These are phyloP conservation scores for Coemansia sp. DNA, from an alignment of 192 early-diverging fungal genomes.

Conservation along the genomic window DNA sequence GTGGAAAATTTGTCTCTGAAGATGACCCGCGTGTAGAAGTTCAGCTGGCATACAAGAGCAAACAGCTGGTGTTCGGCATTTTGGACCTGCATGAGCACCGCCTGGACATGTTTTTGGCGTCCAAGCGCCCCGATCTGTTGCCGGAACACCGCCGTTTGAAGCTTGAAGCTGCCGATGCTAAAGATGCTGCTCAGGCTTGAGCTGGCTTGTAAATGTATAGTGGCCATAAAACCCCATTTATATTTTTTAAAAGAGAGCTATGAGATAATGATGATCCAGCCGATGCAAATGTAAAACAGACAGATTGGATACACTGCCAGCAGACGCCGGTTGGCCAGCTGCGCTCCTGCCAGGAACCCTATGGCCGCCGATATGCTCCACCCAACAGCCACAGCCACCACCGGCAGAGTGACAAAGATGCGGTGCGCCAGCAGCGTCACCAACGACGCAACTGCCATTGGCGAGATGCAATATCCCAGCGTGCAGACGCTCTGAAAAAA, in stretches of 20 bases:
- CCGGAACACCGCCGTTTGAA: constrained; percentile 5
- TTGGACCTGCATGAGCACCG: constrained; percentile 34
- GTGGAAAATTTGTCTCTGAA: constrained; percentile 11
- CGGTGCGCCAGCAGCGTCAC: constrained; percentile 64
- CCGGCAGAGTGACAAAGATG: constrained; percentile 70
- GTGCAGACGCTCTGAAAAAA: constrained; percentile 97
- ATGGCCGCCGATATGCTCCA: constrained; percentile 92
- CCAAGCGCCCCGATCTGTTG: constrained; percentile 33
- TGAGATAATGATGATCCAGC: constrained; percentile 88
- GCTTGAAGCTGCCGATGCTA: neutral
- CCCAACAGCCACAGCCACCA: constrained; percentile 72
- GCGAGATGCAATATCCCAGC: constrained; percentile 95
- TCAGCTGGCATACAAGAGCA: constrained; percentile 22
- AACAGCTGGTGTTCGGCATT: constrained; percentile 18
- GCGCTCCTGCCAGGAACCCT: constrained; percentile 85
- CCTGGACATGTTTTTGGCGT: constrained; percentile 18
- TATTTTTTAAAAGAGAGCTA: constrained; percentile 9
- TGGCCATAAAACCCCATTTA: too few relatives aligned
- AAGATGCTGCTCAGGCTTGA: too few relatives aligned
- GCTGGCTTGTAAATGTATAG: too few relatives aligned
- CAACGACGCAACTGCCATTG: constrained; percentile 78
- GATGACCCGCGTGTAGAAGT: constrained; percentile 3
- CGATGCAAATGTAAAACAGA: constrained; percentile 93
- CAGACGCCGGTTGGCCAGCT: constrained; percentile 78
- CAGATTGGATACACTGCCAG: constrained; percentile 93